Conservation (phyloP, 495 filamentous ascomycete species). For the Neurospora terricola region DNA sequence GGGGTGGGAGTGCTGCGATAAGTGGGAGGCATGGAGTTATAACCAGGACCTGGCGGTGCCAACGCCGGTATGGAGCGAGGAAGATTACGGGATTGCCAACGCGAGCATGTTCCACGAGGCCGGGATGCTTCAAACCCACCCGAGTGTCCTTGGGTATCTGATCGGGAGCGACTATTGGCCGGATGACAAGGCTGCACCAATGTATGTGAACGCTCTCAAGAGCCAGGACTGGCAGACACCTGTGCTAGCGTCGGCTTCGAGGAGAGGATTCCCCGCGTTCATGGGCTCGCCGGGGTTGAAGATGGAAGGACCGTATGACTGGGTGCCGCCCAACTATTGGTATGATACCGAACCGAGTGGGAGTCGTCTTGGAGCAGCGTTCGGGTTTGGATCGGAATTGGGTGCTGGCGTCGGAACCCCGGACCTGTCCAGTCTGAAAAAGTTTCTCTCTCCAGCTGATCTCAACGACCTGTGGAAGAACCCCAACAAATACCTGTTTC, state of each 20-base stretch:
- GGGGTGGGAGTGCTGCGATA: conserved; percentile 62
- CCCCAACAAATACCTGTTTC: conserved; percentile 44
- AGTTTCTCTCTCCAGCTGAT: conserved; percentile 43
- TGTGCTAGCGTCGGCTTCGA: conserved; percentile 47
- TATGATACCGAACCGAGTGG: conserved; percentile 32
- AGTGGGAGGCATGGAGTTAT: conserved; percentile 58
- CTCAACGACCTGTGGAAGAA: conserved; percentile 45
- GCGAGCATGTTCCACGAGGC: conserved; percentile 50
- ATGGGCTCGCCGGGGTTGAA: conserved; percentile 52
- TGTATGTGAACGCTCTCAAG: conserved; percentile 41
- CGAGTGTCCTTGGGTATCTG: conserved; percentile 45
- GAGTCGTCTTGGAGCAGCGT: conserved; percentile 41
- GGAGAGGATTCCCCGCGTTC: conserved; percentile 39
- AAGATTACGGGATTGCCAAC: conserved; percentile 46
- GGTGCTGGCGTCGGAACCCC: conserved; percentile 55
- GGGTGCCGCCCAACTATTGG: conserved; percentile 58
- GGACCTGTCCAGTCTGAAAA: conserved; percentile 40
- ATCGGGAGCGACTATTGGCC: conserved; percentile 57
- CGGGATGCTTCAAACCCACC: conserved; percentile 48
- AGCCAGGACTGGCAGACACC: conserved; percentile 47
- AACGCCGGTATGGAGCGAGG: conserved; percentile 33
- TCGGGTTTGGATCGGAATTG: conserved; percentile 53
- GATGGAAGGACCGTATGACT: conserved; percentile 61
- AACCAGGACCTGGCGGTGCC: conserved; percentile 41
- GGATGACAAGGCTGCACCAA: conserved; percentile 40